Percentiles rank a stretch among this genome's conserved stretches.
These are phyloP conservation scores for Madurella fahalii DNA, from an alignment of 2,329 filamentous ascomycete genomes.

Conservation along the genomic window DNA sequence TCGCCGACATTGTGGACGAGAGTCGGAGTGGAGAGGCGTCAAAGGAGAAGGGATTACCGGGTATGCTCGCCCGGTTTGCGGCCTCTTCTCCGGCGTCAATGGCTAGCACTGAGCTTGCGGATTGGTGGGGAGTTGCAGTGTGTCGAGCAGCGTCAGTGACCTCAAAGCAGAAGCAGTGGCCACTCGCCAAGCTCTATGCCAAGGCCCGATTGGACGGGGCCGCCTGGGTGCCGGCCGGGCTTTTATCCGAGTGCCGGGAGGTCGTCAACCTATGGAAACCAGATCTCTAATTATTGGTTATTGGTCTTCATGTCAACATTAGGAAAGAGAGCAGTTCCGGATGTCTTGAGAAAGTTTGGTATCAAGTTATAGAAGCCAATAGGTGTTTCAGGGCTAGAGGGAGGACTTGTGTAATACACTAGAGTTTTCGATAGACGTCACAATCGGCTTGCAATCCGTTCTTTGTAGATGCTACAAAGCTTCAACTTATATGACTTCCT, in stretches of 20 bases:
- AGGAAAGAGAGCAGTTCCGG: no score
- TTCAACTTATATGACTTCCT: no score
- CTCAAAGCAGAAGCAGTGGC: slow-evolving; percentile 13
- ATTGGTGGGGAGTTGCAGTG: slow-evolving; percentile 18
- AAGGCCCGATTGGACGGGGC: slow-evolving; percentile 9
- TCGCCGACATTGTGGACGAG: slow-evolving; percentile 56
- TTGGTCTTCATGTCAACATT: not conserved
- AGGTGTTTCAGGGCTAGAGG: no score
- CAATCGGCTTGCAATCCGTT: no score
- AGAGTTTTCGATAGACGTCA: no score
- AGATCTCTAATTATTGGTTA: not conserved
- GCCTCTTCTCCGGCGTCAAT: slow-evolving; percentile 32
- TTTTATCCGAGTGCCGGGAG: slow-evolving; percentile 11
- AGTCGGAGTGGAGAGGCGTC: slow-evolving; percentile 21
- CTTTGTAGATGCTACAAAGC: no score
- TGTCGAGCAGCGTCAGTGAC: slow-evolving; percentile 18
- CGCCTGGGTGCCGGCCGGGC: slow-evolving; percentile 1
- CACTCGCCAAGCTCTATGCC: slow-evolving; percentile 13
- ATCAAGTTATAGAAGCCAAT: no score
- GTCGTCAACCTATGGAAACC: no score
- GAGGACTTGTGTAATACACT: no score
- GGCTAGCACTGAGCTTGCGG: slow-evolving; percentile 25
- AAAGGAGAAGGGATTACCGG: slow-evolving; percentile 23
- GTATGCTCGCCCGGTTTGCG: slow-evolving; percentile 24
- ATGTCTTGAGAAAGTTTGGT: no score